phyloP scores from a whole-genome alignment of 768 basidiomycete genomes.

The Phanerodontia chrysosporium region DNA sequence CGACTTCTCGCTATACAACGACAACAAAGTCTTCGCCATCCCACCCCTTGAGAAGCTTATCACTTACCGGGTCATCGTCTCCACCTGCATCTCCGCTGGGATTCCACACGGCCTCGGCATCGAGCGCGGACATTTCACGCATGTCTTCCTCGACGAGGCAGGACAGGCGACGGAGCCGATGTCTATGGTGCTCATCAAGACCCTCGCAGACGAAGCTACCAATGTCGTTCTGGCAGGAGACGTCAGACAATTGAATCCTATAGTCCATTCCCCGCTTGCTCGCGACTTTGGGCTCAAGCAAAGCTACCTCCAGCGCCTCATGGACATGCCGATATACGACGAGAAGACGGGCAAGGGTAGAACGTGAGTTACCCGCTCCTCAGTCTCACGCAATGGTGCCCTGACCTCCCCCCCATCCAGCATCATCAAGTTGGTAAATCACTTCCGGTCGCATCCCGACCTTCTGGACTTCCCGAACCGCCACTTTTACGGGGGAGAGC shows the following conservation, averaged over 20 bases:
- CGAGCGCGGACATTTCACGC: constrained; percentile 49
- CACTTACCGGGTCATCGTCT: constrained; percentile 49
- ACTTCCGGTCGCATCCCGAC: constrained; percentile 51
- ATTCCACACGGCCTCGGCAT: constrained; percentile 46
- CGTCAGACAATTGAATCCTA: constrained; percentile 34
- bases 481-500: constrained; percentile 33
- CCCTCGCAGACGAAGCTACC: constrained; percentile 28
- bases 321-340: constrained; percentile 28
- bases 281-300: constrained; percentile 23
- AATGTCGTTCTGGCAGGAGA: constrained; percentile 37
- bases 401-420: constrained; percentile 24
- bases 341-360: constrained; percentile 17
- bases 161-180: constrained; percentile 63
- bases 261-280: constrained; percentile 29
- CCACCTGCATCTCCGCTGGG: constrained; percentile 53
- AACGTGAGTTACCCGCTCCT: constrained; percentile 33
- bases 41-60: constrained; percentile 36
- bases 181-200: constrained; percentile 40
- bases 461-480: constrained; percentile 56
- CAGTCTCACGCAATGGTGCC: constrained; percentile 16
- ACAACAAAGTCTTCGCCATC: constrained; percentile 37
- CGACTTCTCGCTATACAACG: constrained; percentile 10
- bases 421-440: constrained; percentile 55
- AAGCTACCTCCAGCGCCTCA: constrained; percentile 35
- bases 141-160: constrained; percentile 64